Base-by-base conservation (phyloP, 2,329 filamentous ascomycete genomes). In the Mollisia scopiformis region DNA sequence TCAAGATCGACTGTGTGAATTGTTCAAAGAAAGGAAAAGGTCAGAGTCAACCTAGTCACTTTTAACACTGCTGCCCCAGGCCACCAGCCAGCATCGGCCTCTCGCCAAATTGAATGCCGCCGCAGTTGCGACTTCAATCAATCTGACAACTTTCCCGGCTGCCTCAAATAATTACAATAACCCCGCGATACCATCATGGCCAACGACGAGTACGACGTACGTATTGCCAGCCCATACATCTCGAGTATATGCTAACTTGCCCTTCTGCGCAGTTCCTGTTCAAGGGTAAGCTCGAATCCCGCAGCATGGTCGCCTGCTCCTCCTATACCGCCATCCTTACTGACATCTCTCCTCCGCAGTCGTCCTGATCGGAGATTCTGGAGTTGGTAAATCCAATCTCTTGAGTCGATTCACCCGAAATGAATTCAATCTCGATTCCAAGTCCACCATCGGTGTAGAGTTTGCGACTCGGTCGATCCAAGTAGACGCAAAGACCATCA, bases 161-260 rank as follows among this genome's bases (percentile, higher is more conserved):
- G 7, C 54, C 39, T 35, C 30, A 55, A 21, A 35, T 37, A 55
- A 57, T 33, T 19, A 19, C 57, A 41, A 56, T 39, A 53, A 62
- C 49, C 41, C 46, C n/a, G 55, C 59, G 70, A 54, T 74, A 74
- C 78, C 82, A 84, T 73, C 80, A 99, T 98, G 95, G 95, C 94
- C 76, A 99, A 98, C 89, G 95, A 99, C 87, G 95, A 99, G 85
- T 99, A 99, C 84, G 95, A 99, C 89, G 94, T 98, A 83, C 85
- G 93, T 81, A 54, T 59, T 49, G 52, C 30, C 63, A 55, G 60
- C 62, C 59, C 57, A 61, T 62, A 65, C 65, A 58, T 68, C 64
- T 72, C 64, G 69, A 69, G 65, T 56, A 66, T 59, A 67, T 73
- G 71, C 74, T 78, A 68, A 78, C 69, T 66, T 62, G 30, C 54